Evolutionary conservation across 1,139 yeast species (phyloP).

Genomic region (Arxiozyma slooffiae): DNA sequence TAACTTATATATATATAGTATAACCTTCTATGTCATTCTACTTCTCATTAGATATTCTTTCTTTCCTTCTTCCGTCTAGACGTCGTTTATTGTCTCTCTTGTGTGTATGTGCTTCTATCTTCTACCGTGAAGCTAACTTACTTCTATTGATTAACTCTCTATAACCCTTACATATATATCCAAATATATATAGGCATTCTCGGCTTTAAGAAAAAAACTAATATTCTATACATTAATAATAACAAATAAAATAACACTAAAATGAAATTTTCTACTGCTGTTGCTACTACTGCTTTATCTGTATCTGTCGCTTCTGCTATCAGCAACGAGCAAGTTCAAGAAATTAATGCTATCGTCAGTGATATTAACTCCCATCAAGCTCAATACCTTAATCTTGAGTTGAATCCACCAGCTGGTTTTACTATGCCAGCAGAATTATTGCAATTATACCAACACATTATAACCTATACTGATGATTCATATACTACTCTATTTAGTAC

Average conservation of each 20-base stretch:
- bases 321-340: conserved; percentile 11
- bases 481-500: conserved; percentile 33
- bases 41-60: too few relatives aligned
- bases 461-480: conserved; percentile 37
- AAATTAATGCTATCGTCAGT: conserved; percentile 12
- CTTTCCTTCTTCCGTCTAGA: too few relatives aligned
- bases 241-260: not conserved
- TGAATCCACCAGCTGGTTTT: conserved; percentile 9
- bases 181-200: too few relatives aligned
- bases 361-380: conserved; percentile 13
- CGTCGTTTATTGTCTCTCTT: too few relatives aligned
- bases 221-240: not conserved
- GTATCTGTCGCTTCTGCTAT: conserved; percentile 11
- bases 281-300: conserved; percentile 3
- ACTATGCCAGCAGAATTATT: conserved; percentile 29
- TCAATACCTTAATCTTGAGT: conserved; percentile 12
- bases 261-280: conserved; percentile 5
- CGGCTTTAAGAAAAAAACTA: not conserved
- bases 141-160: too few relatives aligned
- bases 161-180: too few relatives aligned
- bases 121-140: too few relatives aligned
- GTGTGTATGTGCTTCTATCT: too few relatives aligned
- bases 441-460: conserved; percentile 27
- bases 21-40: too few relatives aligned
- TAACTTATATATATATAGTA: too few relatives aligned